A percentile compares a stretch with the other conserved stretches of the same genome.
Conservation (phyloP, 306 rosid genomes). For the Lathyrus aphaca region DNA sequence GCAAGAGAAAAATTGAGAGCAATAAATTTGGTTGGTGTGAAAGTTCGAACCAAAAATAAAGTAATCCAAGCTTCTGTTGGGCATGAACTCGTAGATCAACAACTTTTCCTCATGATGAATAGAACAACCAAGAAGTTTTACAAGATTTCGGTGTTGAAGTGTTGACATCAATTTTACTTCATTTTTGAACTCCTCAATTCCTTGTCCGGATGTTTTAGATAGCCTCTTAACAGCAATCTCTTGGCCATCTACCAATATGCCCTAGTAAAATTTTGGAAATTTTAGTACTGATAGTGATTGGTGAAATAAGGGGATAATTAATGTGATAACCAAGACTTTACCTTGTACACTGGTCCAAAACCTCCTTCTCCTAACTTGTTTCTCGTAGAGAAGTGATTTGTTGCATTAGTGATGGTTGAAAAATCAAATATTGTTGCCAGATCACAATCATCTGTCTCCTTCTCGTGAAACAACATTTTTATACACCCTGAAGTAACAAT, state of each 20-base stretch:
- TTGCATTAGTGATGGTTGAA: constrained; percentile 1
- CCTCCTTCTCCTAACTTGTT: constrained; percentile 23
- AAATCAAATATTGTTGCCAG: constrained; percentile 8
- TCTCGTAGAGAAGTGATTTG: constrained; percentile 9
- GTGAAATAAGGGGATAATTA: background rate
- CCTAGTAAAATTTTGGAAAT: background rate
- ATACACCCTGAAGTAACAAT: background rate
- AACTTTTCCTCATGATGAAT: constrained; percentile 29
- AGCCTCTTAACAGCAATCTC: constrained; percentile 34
- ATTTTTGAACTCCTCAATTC: constrained; percentile 27
- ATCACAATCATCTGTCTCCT: background rate
- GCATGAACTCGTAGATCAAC: too few relatives aligned
- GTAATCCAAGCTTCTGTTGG: constrained; percentile 34
- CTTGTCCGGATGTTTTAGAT: constrained; percentile 3
- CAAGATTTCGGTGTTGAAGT: constrained; percentile 36
- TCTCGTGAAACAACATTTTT: background rate
- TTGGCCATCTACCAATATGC: constrained; percentile 12
- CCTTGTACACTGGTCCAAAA: constrained; percentile 23
- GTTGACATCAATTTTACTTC: constrained; percentile 34
- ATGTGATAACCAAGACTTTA: background rate
- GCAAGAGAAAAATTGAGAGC: background rate
- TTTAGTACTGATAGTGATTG: background rate
- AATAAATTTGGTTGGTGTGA: background rate
- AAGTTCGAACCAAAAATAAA: constrained; percentile 29
- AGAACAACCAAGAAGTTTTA: constrained; percentile 34